Base-by-base conservation (phyloP, 495 filamentous ascomycete genomes). In the Daldinia childiae region DNA sequence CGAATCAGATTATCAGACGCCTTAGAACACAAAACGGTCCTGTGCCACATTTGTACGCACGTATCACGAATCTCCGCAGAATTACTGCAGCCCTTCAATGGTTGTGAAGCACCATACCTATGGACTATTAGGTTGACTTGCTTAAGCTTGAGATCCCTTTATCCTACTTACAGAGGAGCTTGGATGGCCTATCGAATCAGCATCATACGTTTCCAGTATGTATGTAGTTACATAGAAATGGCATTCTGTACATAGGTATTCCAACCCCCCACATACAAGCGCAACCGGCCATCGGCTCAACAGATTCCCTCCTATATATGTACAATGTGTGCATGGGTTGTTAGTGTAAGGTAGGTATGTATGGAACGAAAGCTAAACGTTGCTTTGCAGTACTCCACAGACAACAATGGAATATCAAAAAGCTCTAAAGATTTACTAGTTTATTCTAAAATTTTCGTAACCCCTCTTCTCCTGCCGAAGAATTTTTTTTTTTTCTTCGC, bases 1-100 rank as follows among this genome's bases (percentile, higher is more conserved):
- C 70, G 61, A 73, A 73, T 73, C 70, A 64, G 61, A 66, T 43
- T 58, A 34, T 21, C 59, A 62, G 59, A 67, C 63, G 56, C n/a
- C 59, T 45, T 17, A 43, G 58, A 36, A 43, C 59, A 50, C 51
- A 58, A 56, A 60, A 71, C 56, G 56, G 57, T 52, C 62, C 50
- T 45, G 64, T 68, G 64, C 48, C 64, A 27, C 64, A 60, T 15
- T 57, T 54, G 32, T 52, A 56, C 56, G 15, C 32, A 48, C 27
- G 55, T 59, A 60, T 61, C 39, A 56, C 56, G 21, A 65, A 57
- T 38, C 61, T 66, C 66, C 61, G 66, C 62, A 69, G 62, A 45
- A 66, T 66, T 51, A 62, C 61, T 54, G 56, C 30, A 69, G 57
- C 51, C 24, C 60, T 41, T 73, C 43, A 58, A 69, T 59, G 39